These are phyloP conservation scores for Hortaea werneckii DNA, from an alignment of 2,329 filamentous ascomycete species.

Conservation along the genomic window DNA sequence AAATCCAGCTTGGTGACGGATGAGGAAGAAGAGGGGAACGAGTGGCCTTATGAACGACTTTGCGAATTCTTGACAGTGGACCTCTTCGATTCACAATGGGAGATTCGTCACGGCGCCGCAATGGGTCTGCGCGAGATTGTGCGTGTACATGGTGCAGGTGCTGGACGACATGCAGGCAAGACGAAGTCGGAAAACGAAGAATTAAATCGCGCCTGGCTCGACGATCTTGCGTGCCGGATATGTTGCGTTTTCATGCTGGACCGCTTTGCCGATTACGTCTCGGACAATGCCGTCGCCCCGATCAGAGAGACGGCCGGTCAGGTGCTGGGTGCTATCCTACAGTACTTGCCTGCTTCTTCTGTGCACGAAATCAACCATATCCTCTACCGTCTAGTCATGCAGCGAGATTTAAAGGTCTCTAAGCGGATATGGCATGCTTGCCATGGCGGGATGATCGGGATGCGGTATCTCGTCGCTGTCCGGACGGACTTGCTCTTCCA, in stretches of 20 bases:
- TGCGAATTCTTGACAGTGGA: conserved; percentile 92
- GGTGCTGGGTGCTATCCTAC: conserved; percentile 78
- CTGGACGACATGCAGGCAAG: conserved; percentile 66
- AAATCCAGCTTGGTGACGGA: conserved; percentile 79
- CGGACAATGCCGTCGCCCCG: conserved; percentile 90
- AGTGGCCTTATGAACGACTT: conserved; percentile 90
- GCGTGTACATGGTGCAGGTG: conserved; percentile 80
- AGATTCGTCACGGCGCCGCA: conserved; percentile 88
- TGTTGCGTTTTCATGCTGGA: conserved; percentile 96
- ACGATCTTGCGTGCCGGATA: conserved; percentile 88
- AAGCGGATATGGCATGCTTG: conserved; percentile 84
- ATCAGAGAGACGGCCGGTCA: conserved; percentile 94
- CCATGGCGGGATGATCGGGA: conserved; percentile 94
- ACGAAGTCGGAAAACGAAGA: conserved; percentile 63
- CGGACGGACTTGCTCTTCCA: conserved; percentile 82
- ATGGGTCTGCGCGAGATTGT: conserved; percentile 90
- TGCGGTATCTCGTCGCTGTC: conserved; percentile 90
- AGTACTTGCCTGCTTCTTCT: conserved; percentile 67
- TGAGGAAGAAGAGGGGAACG: conserved; percentile 62
- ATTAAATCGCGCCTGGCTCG: conserved; percentile 76
- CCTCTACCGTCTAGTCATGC: conserved; percentile 83
- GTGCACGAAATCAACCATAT: conserved; percentile 79
- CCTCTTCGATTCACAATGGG: conserved; percentile 88
- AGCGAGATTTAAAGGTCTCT: conserved; percentile 65
- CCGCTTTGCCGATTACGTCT: conserved; percentile 94